Conservation (phyloP, 306 rosid genomes). For the Prosopis cineraria region DNA sequence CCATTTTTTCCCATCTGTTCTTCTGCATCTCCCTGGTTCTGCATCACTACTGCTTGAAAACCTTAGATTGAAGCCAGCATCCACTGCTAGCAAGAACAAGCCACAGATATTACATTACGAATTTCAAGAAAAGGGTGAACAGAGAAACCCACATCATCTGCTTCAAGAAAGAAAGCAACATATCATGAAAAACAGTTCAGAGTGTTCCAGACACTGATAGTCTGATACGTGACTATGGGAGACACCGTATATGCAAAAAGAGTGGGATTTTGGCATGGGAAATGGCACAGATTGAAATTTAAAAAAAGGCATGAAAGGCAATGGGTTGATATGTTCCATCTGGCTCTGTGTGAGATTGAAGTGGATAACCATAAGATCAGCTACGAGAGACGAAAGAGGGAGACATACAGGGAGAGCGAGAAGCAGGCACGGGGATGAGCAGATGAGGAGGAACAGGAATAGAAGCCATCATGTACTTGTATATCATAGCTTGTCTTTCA, state of each 20-base stretch:
- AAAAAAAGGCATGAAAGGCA: background rate
- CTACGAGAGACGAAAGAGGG: background rate
- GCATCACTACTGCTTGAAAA: conserved; percentile 56
- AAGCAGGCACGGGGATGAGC: conserved; percentile 44
- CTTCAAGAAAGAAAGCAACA: conserved; percentile 13
- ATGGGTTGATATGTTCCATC: background rate
- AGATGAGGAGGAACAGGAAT: conserved; percentile 76
- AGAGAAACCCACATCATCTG: background rate
- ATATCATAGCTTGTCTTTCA: conserved; percentile 82
- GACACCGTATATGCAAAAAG: background rate
- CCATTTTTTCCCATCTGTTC: conserved; percentile 94
- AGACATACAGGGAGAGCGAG: conserved; percentile 43
- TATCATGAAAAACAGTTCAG: conserved; percentile 34
- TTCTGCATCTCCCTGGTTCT: conserved; percentile 78
- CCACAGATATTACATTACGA: conserved; percentile 3
- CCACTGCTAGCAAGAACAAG: conserved; percentile 35
- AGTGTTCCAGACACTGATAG: conserved; percentile 14
- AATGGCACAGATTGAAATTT: background rate
- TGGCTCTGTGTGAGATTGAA: conserved; percentile 9
- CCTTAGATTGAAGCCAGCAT: conserved; percentile 55
- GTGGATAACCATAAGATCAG: background rate
- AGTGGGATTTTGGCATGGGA: background rate
- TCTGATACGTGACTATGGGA: background rate
- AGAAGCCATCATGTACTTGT: conserved; percentile 81
- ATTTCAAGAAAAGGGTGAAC: conserved; percentile 26